Evolutionary conservation across 2,329 filamentous ascomycete species (phyloP), one percentile per base, ranked within the genome.

Genomic region (Apiospora phragmitis): DNA sequence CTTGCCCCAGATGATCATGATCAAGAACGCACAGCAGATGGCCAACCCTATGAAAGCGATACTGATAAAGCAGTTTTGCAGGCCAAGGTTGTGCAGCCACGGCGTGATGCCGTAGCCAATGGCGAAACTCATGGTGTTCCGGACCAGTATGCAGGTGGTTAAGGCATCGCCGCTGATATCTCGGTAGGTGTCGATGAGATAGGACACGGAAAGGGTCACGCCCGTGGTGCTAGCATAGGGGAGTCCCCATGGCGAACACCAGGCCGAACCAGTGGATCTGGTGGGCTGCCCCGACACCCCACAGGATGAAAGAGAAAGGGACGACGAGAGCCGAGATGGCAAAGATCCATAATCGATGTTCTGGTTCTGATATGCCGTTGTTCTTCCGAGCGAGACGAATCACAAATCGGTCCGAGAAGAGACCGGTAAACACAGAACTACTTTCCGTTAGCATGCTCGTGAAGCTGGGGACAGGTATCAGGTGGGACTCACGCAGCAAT

Each of bases 91-190:
- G 4, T 80, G 70, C 26, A 85, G 74, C 84, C 84, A 85, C 0
- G 84, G 84, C 0, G 83, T 86, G 67, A 87, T 83, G 1, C 81
- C 81, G 68, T 82, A 83, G 35, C 80, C 78, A 68, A 83, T 78
- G 32, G 80, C 81, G 70, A 83, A 83, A 29, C 79, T 79, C 75
- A 83, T 77, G 1, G 80, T 82, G 70, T 83, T 83, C 16, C 81
- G 77, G 29, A 84, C 78, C 7, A 84, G 70, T 24, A 85, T 84
- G 45, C 81, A 77, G 0, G 81, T 80, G 0, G 81, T 81, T 9
- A 84, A 75, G 1, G 80, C 80, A 38, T 84, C 83, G 1, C 80
- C 81, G 2, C 79, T 78, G 5, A 85, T 76, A 4, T 84, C 81
- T 41, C 80, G 79, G 71, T 82, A 85, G 24, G 79, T 79, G 70